Evolutionary conservation across 225 moss, liverwort and hornwort species (phyloP), one percentile per base, ranked within the genome.

Genomic region (Pseudisothecium myosuroides): DNA sequence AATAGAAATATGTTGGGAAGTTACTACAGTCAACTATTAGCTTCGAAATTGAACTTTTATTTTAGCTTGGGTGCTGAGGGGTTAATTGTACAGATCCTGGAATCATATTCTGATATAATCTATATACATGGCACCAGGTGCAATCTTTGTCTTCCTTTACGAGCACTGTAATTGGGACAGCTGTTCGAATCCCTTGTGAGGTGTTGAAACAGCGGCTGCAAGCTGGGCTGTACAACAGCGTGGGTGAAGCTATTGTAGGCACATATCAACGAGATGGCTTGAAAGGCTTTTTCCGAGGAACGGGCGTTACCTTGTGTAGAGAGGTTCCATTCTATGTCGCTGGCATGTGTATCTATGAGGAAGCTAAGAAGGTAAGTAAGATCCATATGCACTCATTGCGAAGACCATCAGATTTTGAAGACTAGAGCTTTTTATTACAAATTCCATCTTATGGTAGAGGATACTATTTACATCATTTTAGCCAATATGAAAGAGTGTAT

Each of bases 301-400:
- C 95, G 68, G 94, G 93, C 85, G 94, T 94, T 28, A 95, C 95
- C 3, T 85, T 95, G 60, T 95, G 94, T 78, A 87, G 94, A 83
- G 95, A 95, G 86, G 95, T 95, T 55, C 94, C 95, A 56, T 95
- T 95, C 77, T 95, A 95, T 76, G 95, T 95, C 71, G 94, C 94
- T 58, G 95, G 95, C 71, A 95, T 95, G 95, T 91, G 90, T 59
- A 95, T 95, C 87, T 94, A 95, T 14, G 89, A 93, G 86, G 91
- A 93, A 89, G 88, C 91, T 18, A 91, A 93, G 86, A 92, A 92
- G 87, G 92, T 92, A 81, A 89, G 92, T 92, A 81, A 89, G 89
- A 36, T 47, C 26, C 55, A 12, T 36, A 3, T 21, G 16, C 81
- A 50, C 34, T 74, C 63, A 32, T 32, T 55, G 82, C 32, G 23